Conservation (phyloP, 345 rosid species). For the Salix exigua region DNA sequence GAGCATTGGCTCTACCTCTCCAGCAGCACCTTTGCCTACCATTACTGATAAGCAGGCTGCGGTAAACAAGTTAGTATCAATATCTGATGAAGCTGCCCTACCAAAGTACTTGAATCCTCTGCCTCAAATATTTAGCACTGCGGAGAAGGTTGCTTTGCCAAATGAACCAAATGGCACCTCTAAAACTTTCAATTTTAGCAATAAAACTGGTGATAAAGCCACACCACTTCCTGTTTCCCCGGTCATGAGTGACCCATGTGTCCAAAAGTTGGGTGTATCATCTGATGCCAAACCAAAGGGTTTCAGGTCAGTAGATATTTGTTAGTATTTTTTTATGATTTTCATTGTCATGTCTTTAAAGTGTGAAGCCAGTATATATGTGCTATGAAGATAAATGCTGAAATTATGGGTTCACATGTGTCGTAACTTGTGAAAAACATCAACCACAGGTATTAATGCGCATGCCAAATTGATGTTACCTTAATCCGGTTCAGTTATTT, state of each 20-base stretch:
- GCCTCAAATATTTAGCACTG: conserved; percentile 22
- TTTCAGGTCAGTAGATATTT: conserved; percentile 37
- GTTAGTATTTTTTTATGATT: neutral
- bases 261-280: conserved; percentile 19
- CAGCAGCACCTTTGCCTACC: conserved; percentile 26
- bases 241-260: conserved; percentile 25
- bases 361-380: neutral
- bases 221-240: conserved; percentile 16
- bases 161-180: conserved; percentile 33
- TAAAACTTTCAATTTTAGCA: conserved; percentile 16
- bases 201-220: conserved; percentile 23
- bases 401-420: neutral
- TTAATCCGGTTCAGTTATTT: neutral
- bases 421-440: neutral
- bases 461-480: neutral
- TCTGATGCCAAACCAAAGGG: conserved; percentile 28
- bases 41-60: conserved; percentile 33
- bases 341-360: neutral
- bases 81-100: conserved; percentile 21
- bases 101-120: conserved; percentile 22
- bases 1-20: conserved; percentile 20
- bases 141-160: conserved; percentile 24
- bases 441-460: neutral
- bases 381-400: neutral
- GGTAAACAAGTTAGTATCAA: conserved; percentile 24